Evolutionary conservation across 129 eudicot genomes (phyloP), one percentile per base, ranked within the genome.

Genomic region (Glebionis coronaria): DNA sequence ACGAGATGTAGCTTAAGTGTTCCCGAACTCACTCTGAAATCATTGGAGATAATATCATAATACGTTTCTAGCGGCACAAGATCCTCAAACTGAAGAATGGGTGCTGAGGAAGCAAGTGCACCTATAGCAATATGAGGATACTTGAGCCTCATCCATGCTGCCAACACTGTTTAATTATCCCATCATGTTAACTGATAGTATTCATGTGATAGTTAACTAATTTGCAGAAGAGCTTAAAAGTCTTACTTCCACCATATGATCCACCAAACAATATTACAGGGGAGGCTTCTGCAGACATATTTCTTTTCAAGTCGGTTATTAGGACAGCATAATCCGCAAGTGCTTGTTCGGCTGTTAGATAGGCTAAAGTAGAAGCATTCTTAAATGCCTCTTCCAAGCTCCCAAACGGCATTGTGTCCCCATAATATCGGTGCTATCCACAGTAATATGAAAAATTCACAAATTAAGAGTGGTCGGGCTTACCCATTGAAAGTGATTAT

Each of bases 241-340:
- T 75, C 95, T 85, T 76, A 91, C 96, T 91, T 85, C 98, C 98
- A 50, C 96, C 98, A 49, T 91, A 91, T 55, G 98, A 91, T 85
- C 96, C 98, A 61, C 98, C 98, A 71, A 91, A 91, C 69, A 91
- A 79, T 52, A 91, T 85, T 15, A 91, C 96, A 72, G 96, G 98
- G 63, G 84, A 83, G 58, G 83, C 84, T 77, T 91, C 87, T 4
- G 96, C 96, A 29, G 96, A 85, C 56, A 85, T 82, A 71, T 91
- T 85, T 40, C 81, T 75, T 62, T 91, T 91, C 67, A 91, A 76
- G 69, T 88, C 82, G n/a, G 87, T 85, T 28, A 88, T 75, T 69
- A 91, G 51, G 40, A 85, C 83, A 0, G 98, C 98, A 70, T 63
- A 91, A 82, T 91, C 96, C 0, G 96, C 96, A 44, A 91, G 81